Evolutionary conservation across 2,329 filamentous ascomycete genomes (phyloP).

Genomic region (Pseudocercospora ulei): DNA sequence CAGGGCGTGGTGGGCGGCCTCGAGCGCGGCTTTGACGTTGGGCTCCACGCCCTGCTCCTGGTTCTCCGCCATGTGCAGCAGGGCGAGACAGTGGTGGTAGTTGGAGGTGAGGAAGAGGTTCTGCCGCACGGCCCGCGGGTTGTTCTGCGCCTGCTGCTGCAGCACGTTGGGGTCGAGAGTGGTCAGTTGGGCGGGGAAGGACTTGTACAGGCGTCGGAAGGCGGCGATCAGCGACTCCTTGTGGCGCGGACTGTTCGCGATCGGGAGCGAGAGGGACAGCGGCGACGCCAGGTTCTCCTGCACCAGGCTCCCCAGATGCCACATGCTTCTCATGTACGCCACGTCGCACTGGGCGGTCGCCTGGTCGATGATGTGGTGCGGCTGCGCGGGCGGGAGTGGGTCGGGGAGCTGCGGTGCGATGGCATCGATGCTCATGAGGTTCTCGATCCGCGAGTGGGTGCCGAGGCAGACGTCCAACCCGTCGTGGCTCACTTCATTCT

Average conservation of each 20-base stretch:
- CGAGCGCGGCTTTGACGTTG: constrained; percentile 60
- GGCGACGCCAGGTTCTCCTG: constrained; percentile 68
- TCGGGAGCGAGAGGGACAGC: constrained; percentile 61
- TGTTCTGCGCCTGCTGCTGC: constrained; percentile 47
- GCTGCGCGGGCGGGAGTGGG: constrained; percentile 29
- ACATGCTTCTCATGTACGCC: constrained; percentile 61
- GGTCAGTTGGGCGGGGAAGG: constrained; percentile 61
- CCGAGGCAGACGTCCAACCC: constrained; percentile 52
- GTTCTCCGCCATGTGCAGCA: constrained; percentile 63
- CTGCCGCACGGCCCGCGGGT: constrained; percentile 60
- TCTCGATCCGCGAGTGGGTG: constrained; percentile 38
- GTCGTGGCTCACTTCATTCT: constrained; percentile 44
- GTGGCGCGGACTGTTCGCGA: constrained; percentile 57
- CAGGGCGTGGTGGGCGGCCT: constrained; percentile 67
- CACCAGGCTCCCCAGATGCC: constrained; percentile 68
- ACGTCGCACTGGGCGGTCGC: constrained; percentile 32
- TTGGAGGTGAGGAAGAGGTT: constrained; percentile 72
- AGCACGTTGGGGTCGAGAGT: constrained; percentile 56
- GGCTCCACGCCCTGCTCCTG: constrained; percentile 42
- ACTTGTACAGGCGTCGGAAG: constrained; percentile 62
- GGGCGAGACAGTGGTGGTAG: constrained; percentile 73
- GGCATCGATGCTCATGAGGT: constrained; percentile 45
- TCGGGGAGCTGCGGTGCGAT: constrained; percentile 38
- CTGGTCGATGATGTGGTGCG: constrained; percentile 32
- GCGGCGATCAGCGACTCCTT: constrained; percentile 60